phyloP scores from a whole-genome alignment of 495 filamentous ascomycete genomes.

The Bacidia rubella region DNA sequence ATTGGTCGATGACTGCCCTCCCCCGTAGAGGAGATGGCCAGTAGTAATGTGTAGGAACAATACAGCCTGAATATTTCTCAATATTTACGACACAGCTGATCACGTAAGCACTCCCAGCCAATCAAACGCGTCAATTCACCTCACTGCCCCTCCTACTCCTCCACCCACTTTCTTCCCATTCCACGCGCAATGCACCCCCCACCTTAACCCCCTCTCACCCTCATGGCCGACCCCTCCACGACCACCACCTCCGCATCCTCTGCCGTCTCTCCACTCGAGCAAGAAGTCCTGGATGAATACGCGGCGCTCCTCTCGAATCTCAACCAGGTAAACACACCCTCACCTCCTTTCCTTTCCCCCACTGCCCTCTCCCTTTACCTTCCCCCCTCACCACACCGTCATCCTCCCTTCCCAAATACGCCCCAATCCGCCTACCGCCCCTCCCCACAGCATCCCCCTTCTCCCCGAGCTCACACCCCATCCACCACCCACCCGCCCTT shows the following conservation, averaged over 20 bases:
- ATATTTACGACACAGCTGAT: too few relatives aligned
- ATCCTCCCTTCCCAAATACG: conserved; percentile 28
- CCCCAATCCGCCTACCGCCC: conserved; percentile 23
- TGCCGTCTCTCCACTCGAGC: conserved; percentile 57
- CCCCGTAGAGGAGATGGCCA: too few relatives aligned
- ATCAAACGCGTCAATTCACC: too few relatives aligned
- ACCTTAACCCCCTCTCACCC: background rate
- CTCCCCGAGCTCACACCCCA: conserved; percentile 20
- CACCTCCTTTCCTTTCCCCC: background rate
- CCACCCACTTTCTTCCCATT: too few relatives aligned
- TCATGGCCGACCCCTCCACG: background rate
- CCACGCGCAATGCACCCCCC: background rate
- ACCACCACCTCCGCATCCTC: background rate
- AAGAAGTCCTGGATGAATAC: conserved; percentile 92
- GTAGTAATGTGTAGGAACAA: too few relatives aligned
- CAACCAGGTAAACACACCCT: conserved; percentile 52
- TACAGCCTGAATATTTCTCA: too few relatives aligned
- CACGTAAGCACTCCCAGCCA: too few relatives aligned
- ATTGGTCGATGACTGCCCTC: too few relatives aligned
- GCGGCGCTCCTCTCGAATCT: conserved; percentile 75
- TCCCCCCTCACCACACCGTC: conserved; percentile 18
- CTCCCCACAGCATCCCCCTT: conserved; percentile 25
- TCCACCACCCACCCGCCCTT: conserved; percentile 20
- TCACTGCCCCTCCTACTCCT: too few relatives aligned
- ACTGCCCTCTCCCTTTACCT: background rate